Conservation (phyloP, 2,329 filamentous ascomycete species). For the Zymoseptoria ardabiliae region DNA sequence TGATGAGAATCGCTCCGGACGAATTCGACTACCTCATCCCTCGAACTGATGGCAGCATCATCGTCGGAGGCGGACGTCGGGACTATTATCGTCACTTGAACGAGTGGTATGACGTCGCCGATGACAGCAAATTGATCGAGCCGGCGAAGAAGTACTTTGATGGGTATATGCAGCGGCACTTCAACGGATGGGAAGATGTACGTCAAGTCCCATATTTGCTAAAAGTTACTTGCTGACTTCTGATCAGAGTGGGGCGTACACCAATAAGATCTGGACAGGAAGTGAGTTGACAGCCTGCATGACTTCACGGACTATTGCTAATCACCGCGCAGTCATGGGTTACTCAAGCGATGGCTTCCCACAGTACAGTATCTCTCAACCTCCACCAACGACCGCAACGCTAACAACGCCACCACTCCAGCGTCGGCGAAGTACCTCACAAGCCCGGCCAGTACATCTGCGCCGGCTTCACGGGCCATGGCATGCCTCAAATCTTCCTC, state of each 20-base stretch:
- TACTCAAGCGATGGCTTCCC: slow-evolving; percentile 18
- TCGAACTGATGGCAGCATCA: slow-evolving; percentile 39
- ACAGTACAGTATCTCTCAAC: background rate
- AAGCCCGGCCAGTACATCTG: slow-evolving; percentile 15
- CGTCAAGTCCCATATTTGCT: background rate
- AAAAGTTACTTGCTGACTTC: background rate
- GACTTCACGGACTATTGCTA: background rate
- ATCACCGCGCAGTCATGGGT: slow-evolving; percentile 17
- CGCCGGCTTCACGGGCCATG: slow-evolving; percentile 21
- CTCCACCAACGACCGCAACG: background rate
- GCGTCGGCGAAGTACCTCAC: slow-evolving; percentile 18
- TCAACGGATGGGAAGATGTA: slow-evolving; percentile 42
- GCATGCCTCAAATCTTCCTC: slow-evolving; percentile 19
- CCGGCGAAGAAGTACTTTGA: slow-evolving; percentile 40
- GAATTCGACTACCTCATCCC: slow-evolving; percentile 38
- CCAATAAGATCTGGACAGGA: slow-evolving; percentile 40
- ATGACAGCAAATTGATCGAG: slow-evolving; percentile 42
- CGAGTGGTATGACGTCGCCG: slow-evolving; percentile 41
- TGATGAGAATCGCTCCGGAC: slow-evolving; percentile 13
- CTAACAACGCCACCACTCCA: background rate
- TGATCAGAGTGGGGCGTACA: slow-evolving; percentile 11
- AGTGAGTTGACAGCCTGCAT: slow-evolving; percentile 10
- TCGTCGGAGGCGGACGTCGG: slow-evolving; percentile 37
- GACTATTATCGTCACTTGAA: slow-evolving; percentile 18
- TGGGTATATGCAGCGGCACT: slow-evolving; percentile 43